Conservation (phyloP, 2,329 filamentous ascomycete genomes). For the Botryosphaeria dothidea region DNA sequence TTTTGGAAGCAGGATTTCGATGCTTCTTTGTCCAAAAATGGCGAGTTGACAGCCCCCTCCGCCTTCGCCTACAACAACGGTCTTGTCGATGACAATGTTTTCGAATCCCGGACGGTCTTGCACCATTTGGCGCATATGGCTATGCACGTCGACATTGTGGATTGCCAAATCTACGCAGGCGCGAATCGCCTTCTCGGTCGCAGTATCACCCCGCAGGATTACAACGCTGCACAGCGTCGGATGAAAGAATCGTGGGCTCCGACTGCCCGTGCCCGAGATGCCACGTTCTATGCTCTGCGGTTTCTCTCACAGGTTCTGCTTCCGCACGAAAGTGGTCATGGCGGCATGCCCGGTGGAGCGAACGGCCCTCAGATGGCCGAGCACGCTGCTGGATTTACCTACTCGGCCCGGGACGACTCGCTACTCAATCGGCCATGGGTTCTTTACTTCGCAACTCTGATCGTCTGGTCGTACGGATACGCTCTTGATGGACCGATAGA, state of each 20-base stretch:
- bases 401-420: slow-evolving; percentile 84
- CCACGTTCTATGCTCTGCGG: slow-evolving; percentile 87
- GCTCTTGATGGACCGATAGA: slow-evolving; percentile 79
- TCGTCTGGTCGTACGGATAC: slow-evolving; percentile 94
- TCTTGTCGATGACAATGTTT: slow-evolving; percentile 67
- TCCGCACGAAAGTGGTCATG: slow-evolving; percentile 50
- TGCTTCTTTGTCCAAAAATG: slow-evolving; percentile 67
- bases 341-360: not conserved
- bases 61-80: slow-evolving; percentile 34
- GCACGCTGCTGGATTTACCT: slow-evolving; percentile 44
- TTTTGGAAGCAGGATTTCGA: slow-evolving; percentile 94
- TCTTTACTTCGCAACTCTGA: slow-evolving; percentile 85
- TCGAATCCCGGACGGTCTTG: slow-evolving; percentile 84
- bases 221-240: slow-evolving; percentile 73
- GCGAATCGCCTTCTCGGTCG: slow-evolving; percentile 83
- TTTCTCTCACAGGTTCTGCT: slow-evolving; percentile 85
- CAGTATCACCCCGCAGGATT: slow-evolving; percentile 79
- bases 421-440: slow-evolving; percentile 93
- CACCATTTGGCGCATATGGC: slow-evolving; percentile 97
- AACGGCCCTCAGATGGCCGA: slow-evolving; percentile 33
- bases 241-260: slow-evolving; percentile 91
- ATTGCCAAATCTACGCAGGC: slow-evolving; percentile 93
- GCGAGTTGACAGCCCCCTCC: slow-evolving; percentile 32
- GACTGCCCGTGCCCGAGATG: slow-evolving; percentile 83
- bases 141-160: slow-evolving; percentile 96